Evolutionary conservation across 768 basidiomycete species (phyloP), one percentile per base, ranked within the genome.

Genomic region (Podaxis sp.): DNA sequence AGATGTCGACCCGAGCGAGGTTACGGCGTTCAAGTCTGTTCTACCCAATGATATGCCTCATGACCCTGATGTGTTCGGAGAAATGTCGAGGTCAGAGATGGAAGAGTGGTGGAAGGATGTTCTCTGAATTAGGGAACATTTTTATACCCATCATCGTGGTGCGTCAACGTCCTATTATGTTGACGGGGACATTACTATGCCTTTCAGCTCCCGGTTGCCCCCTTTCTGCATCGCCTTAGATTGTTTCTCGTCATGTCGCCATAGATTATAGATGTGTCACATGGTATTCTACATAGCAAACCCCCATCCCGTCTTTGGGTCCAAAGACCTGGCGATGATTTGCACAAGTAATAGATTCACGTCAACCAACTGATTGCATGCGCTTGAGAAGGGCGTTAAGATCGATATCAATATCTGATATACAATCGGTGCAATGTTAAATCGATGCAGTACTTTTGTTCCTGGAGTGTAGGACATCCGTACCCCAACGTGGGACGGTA

Each of bases 21-120:
- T 59, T 22, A 59, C 46, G 19, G 57, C 30, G 13, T 59, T 59
- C 57, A 59, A 59, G 44, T 51, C 57, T 19, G 57, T 59, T 59
- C 28, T 59, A 26, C 24, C 46, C 28, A 59, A 49, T 38, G 42
- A 51, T 38, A 33, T 59, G 42, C 57, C 57, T 15, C 57, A 59
- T 33, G 57, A 59, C 19, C 46, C 46, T 7, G 57, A 59, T 36
- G 28, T 49, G 4, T 59, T 59, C 42, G 46, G 46, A 22, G 57
- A 48, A n/a, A 59, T 59, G 57, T 58, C 57, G 33, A 49, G 33
- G 33, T 36, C 7, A 6, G 30, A 58, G 17, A 58, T 58, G 57
- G 57, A 58, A 40, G 57, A 15, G n/a, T 58, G 57, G 57, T 58
- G 57, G 57, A 51, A 24, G 49, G 24, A 24, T 7, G 30, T 53